phyloP scores from a whole-genome alignment of 2,329 filamentous ascomycete species.

The Ophiosphaerella herpotricha region DNA sequence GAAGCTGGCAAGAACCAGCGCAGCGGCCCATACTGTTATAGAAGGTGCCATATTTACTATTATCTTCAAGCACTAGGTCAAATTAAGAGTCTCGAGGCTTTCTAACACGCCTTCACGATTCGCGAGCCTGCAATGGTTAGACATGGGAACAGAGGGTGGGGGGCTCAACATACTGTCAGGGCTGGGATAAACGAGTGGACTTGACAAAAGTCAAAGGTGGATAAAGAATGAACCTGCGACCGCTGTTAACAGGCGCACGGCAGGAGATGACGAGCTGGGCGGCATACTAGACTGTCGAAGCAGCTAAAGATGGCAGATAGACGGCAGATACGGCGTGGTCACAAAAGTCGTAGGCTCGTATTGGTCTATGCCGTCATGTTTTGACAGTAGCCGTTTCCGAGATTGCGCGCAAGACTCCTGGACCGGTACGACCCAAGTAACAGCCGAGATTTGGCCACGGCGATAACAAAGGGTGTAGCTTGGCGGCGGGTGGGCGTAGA shows the following conservation, averaged over 20 bases:
- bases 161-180: slow-evolving; percentile 43
- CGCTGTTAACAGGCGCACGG: slow-evolving; percentile 17
- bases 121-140: slow-evolving; percentile 22
- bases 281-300: slow-evolving; percentile 43
- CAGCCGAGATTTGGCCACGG: slow-evolving; percentile 13
- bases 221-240: slow-evolving; percentile 44
- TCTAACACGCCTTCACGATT: slow-evolving; percentile 18
- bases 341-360: slow-evolving; percentile 24
- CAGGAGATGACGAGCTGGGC: neutral
- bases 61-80: slow-evolving; percentile 32
- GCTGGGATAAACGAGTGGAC: slow-evolving; percentile 56
- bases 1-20: slow-evolving; percentile 50
- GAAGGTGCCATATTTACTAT: slow-evolving; percentile 51
- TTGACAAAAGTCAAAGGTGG: slow-evolving; percentile 51
- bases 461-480: slow-evolving; percentile 19
- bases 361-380: slow-evolving; percentile 44
- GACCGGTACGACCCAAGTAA: slow-evolving; percentile 18
- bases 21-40: slow-evolving; percentile 53
- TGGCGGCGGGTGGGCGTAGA: slow-evolving; percentile 7
- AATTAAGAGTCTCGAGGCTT: slow-evolving; percentile 33
- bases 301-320: slow-evolving; percentile 39
- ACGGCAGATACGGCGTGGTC: slow-evolving; percentile 26
- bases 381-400: slow-evolving; percentile 30
- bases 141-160: slow-evolving; percentile 6
- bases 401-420: slow-evolving; percentile 15